phyloP scores from a whole-genome alignment of 768 basidiomycete genomes.

The Hypholoma sublateritium region DNA sequence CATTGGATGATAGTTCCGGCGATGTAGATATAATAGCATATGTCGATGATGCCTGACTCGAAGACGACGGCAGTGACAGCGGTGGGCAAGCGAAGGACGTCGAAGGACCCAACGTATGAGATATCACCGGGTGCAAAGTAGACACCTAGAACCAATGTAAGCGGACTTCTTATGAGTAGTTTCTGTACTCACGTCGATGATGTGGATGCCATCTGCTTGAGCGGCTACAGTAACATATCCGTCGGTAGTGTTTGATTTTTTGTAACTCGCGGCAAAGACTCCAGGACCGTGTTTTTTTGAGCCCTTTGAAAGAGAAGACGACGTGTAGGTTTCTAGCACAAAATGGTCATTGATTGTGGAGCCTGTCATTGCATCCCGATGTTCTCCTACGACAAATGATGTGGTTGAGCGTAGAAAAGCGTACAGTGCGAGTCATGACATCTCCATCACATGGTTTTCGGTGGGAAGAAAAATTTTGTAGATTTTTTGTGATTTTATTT shows the following conservation, averaged over 20 bases:
- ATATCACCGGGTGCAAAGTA: conserved; percentile 62
- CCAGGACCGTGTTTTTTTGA: conserved; percentile 25
- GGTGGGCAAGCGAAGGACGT: conserved; percentile 62
- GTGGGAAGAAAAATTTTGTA: too few relatives aligned
- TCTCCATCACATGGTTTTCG: too few relatives aligned
- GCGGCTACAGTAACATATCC: conserved; percentile 66
- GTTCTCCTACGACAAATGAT: background rate
- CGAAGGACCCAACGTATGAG: conserved; percentile 70
- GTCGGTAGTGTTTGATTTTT: conserved; percentile 35
- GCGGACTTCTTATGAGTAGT: background rate
- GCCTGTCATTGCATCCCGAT: conserved; percentile 16
- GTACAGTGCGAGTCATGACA: too few relatives aligned
- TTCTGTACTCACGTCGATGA: conserved; percentile 56
- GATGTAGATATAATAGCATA: conserved; percentile 54
- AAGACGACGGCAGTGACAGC: conserved; percentile 38
- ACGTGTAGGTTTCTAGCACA: conserved; percentile 35
- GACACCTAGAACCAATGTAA: conserved; percentile 42
- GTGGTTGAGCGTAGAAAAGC: too few relatives aligned
- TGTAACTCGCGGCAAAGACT: conserved; percentile 19
- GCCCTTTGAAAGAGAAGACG: conserved; percentile 19
- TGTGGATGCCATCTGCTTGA: conserved; percentile 74
- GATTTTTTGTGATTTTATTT: too few relatives aligned
- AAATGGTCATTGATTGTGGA: conserved; percentile 36
- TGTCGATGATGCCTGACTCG: conserved; percentile 44
- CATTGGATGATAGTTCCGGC: conserved; percentile 37